A percentile compares a stretch with the other conserved stretches of the same genome.
Evolutionary conservation across 139 green algal genomes (phyloP).

Genomic region (Microglena sp.): DNA sequence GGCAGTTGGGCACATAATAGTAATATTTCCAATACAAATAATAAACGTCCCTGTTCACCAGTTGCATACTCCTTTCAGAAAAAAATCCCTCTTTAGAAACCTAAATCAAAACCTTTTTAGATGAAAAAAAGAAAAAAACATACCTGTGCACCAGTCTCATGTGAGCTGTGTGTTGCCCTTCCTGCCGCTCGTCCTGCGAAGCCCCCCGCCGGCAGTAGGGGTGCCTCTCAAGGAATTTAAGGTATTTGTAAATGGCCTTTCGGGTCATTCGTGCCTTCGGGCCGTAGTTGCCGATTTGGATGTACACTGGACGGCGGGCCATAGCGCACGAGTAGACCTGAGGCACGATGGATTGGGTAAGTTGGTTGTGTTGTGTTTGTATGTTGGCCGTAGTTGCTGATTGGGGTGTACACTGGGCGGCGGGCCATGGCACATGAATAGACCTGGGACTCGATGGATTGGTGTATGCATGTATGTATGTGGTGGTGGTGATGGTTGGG

Average conservation of each 20-base stretch:
- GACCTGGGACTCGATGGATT: background rate
- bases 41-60: no score
- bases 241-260: conserved; percentile 2
- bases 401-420: background rate
- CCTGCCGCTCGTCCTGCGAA: no score
- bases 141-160: no score
- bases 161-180: no score
- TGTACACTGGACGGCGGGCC: background rate
- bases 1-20: no score
- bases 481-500: background rate
- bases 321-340: background rate
- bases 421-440: background rate
- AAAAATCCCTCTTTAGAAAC: no score
- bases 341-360: background rate
- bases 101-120: no score
- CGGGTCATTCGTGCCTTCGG: background rate
- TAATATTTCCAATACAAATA: no score
- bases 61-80: no score
- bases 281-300: conserved; percentile 2
- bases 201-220: no score
- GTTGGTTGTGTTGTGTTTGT: background rate
- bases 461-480: background rate
- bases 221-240: no score
- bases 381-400: conserved; percentile 4
- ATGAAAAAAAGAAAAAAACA: no score